phyloP scores from a whole-genome alignment of 225 moss, liverwort and hornwort species.

The Bryoerythrophyllum caledonicum region DNA sequence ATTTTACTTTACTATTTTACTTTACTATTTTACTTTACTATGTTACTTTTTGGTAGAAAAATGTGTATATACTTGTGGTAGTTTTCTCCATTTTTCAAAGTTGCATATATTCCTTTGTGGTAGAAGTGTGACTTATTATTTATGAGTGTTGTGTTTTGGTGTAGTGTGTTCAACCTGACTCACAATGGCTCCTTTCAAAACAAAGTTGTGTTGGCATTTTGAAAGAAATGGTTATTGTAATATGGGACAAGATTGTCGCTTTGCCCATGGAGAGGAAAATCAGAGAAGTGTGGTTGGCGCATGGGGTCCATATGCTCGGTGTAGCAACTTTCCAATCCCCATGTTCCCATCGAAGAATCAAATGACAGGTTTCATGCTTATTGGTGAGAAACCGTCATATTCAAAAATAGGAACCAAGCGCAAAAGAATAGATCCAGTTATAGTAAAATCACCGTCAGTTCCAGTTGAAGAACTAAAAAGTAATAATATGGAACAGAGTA shows the following conservation, averaged over 20 bases:
- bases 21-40: not conserved
- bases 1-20: no score
- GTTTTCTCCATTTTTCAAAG: not conserved
- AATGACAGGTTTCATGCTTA: no score
- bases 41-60: no score
- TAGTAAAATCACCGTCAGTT: no score
- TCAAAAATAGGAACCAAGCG: not conserved
- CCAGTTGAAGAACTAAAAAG: not conserved
- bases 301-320: no score
- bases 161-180: not conserved
- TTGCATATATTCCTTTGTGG: not conserved
- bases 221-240: not conserved
- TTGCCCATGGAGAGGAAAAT: not conserved
- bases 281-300: not conserved
- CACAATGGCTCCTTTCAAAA: not conserved
- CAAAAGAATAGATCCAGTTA: not conserved
- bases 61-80: not conserved
- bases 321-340: rapidly evolving
- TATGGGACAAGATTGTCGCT: not conserved
- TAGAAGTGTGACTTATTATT: no score
- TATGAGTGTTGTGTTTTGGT: not conserved
- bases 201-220: not conserved
- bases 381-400: no score
- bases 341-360: not conserved
- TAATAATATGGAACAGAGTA: no score